Conservation (phyloP, 495 filamentous ascomycete species). For the Haplographium delicatum region DNA sequence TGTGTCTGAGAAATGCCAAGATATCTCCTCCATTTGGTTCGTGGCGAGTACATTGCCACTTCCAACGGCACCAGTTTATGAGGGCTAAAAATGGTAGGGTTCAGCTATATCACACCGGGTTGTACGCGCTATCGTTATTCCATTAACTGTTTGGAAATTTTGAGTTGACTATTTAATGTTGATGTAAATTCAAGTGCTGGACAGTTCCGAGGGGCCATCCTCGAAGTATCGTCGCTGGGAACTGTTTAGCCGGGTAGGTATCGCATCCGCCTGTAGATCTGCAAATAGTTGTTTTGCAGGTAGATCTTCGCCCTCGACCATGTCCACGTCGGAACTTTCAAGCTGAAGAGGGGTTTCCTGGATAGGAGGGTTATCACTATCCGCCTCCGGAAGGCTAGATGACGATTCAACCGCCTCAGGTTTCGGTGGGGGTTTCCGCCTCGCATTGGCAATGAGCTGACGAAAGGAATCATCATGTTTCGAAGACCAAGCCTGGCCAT, state of each 20-base stretch:
- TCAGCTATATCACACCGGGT: too few species aligned
- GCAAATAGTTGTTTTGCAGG: too few species aligned
- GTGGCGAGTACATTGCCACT: too few species aligned
- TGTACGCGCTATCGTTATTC: too few species aligned
- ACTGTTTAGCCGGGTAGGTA: neutral
- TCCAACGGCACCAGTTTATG: too few species aligned
- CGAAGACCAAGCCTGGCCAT: conserved; percentile 67
- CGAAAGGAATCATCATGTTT: conserved; percentile 70
- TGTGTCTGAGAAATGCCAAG: too few species aligned
- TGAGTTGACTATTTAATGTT: too few species aligned
- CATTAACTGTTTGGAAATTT: too few species aligned
- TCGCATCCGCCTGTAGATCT: neutral
- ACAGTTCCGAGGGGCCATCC: neutral
- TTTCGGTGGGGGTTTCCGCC: conserved; percentile 28
- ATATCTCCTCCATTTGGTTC: too few species aligned
- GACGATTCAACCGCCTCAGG: neutral
- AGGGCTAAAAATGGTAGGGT: too few species aligned
- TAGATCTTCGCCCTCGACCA: neutral
- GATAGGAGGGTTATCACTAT: neutral
- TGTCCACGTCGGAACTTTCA: too few species aligned
- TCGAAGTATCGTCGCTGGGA: neutral
- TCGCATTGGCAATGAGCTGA: conserved; percentile 66
- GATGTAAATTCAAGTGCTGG: too few species aligned
- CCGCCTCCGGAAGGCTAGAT: neutral
- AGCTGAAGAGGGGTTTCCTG: neutral